These are phyloP conservation scores for Quercus tomentella DNA, from an alignment of 331 rosid genomes.

Conservation along the genomic window DNA sequence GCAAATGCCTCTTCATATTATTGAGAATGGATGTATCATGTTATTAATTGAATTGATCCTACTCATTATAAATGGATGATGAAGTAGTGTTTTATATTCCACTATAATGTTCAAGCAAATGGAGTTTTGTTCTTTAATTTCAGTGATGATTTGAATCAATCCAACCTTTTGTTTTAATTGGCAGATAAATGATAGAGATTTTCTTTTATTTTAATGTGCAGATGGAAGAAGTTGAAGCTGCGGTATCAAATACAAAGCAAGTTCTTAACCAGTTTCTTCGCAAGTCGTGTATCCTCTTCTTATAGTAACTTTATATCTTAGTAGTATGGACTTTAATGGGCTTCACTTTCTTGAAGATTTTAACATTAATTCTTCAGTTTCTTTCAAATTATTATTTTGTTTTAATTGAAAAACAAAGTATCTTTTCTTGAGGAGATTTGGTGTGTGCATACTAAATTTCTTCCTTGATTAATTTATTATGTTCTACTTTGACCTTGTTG, in stretches of 20 bases:
- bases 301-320: background rate
- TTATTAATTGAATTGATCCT: conserved; percentile 13
- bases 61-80: conserved; percentile 3
- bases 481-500: background rate
- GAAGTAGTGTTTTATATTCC: background rate
- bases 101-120: background rate
- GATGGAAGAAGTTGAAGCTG: conserved; percentile 91
- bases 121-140: background rate
- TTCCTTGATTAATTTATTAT: background rate
- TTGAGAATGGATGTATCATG: background rate
- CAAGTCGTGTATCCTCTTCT: conserved; percentile 71
- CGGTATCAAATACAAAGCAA: conserved; percentile 71
- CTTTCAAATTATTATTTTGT: background rate
- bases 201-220: conserved; percentile 25
- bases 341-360: conserved; percentile 10
- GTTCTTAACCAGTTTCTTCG: conserved; percentile 73
- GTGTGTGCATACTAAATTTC: background rate
- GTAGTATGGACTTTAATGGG: background rate
- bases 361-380: conserved; percentile 2
- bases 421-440: background rate
- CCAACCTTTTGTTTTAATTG: background rate
- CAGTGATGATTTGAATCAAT: background rate
- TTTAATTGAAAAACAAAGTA: background rate
- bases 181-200: background rate
- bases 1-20: conserved; percentile 6